Percentiles rank a stretch among this genome's conserved stretches.
Conservation (phyloP, 768 basidiomycete species). For the Kwoniella mangroviensis region DNA sequence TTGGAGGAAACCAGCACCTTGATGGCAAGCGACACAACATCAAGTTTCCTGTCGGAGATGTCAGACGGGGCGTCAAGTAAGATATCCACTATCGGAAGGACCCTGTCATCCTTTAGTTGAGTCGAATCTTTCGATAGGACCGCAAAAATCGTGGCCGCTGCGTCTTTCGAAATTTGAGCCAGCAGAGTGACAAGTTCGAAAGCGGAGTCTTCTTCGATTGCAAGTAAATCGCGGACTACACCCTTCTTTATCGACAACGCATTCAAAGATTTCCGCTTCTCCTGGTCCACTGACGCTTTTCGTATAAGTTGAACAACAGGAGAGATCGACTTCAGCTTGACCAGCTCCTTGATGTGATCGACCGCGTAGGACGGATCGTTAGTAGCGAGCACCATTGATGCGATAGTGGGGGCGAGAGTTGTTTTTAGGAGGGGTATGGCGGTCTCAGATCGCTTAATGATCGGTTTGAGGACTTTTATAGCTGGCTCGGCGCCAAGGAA, state of each 20-base stretch:
- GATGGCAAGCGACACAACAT: constrained; percentile 10
- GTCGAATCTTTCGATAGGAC: constrained; percentile 11
- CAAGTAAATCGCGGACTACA: constrained; percentile 13
- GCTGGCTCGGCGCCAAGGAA: constrained; percentile 32
- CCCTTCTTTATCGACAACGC: constrained; percentile 20
- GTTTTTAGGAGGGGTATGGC: background rate
- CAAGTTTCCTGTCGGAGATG: background rate
- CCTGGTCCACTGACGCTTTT: background rate
- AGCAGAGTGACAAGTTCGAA: constrained; percentile 17
- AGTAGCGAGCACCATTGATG: constrained; percentile 19
- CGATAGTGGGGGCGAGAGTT: constrained; percentile 10
- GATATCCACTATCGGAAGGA: constrained; percentile 7
- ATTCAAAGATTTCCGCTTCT: background rate
- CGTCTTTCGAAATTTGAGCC: background rate
- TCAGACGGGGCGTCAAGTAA: constrained; percentile 16
- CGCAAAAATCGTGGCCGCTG: background rate
- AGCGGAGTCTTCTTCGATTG: background rate
- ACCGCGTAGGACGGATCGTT: constrained; percentile 28
- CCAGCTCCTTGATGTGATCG: constrained; percentile 25
- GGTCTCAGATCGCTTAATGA: constrained; percentile 26
- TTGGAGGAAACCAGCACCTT: background rate
- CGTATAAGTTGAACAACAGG: background rate
- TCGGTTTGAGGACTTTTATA: constrained; percentile 1
- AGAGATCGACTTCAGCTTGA: constrained; percentile 8
- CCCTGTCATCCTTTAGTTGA: constrained; percentile 3